A percentile compares a stretch with the other conserved stretches of the same genome.
phyloP scores from a whole-genome alignment of 1,284 basidiomycete species.

The Ganoderma meredithae region DNA sequence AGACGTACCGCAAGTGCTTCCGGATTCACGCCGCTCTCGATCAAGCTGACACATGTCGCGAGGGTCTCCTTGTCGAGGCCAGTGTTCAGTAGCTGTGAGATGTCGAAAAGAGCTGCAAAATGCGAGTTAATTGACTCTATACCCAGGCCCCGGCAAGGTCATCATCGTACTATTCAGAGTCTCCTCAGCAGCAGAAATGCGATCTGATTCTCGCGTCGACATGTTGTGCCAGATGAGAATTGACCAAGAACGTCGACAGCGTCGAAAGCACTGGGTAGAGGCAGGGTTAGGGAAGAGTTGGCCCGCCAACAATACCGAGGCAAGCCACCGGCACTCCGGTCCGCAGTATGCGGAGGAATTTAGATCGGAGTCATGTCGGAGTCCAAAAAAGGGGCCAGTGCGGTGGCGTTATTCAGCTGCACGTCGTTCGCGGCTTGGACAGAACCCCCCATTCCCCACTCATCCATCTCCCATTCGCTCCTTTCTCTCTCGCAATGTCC shows the following conservation, averaged over 20 bases:
- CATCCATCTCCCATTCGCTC: conserved; percentile 8
- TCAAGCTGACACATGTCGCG: conserved; percentile 82
- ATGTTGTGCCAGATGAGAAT: conserved; percentile 26
- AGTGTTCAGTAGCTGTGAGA: conserved; percentile 85
- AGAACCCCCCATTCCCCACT: conserved; percentile 15
- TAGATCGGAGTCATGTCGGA: conserved; percentile 22
- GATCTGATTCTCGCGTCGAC: conserved; percentile 61
- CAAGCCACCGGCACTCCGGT: background rate
- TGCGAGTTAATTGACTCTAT: background rate
- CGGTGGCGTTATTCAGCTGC: conserved; percentile 32
- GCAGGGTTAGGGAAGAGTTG: too few species aligned
- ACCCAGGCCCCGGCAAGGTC: background rate
- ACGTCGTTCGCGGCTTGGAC: conserved; percentile 15
- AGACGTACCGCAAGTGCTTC: conserved; percentile 82
- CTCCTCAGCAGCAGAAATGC: conserved; percentile 76
- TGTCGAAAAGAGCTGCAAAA: conserved; percentile 76
- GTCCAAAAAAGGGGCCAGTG: conserved; percentile 1
- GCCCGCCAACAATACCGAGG: background rate
- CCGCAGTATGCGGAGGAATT: background rate
- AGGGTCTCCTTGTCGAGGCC: conserved; percentile 84
- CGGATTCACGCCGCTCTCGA: conserved; percentile 86
- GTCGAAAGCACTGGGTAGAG: background rate
- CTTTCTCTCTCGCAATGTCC: conserved; percentile 40
- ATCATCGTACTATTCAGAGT: conserved; percentile 76
- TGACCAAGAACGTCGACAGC: background rate